These are phyloP conservation scores for Apiospora arundinis DNA, from an alignment of 2,329 filamentous ascomycete species.

Conservation along the genomic window DNA sequence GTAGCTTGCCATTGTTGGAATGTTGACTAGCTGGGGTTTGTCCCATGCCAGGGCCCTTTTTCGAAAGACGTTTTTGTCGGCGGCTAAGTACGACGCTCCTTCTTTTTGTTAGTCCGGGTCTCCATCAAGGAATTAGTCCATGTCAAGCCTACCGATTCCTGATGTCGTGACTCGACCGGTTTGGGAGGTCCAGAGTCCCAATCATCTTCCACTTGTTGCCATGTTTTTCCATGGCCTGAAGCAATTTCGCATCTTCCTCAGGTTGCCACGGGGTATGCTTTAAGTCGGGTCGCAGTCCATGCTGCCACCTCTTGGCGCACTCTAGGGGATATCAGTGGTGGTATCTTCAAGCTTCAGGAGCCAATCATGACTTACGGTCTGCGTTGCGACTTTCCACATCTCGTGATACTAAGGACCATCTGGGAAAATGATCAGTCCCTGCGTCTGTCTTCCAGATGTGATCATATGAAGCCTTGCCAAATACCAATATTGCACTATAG, in stretches of 20 bases:
- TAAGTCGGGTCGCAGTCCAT: conserved; percentile 5
- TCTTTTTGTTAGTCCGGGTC: background rate
- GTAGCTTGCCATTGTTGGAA: background rate
- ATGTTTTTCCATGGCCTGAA: conserved; percentile 7
- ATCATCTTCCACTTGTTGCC: conserved; percentile 20
- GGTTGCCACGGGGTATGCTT: conserved; percentile 16
- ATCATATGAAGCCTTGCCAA: background rate
- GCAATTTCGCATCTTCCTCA: conserved; percentile 8
- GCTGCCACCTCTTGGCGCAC: conserved; percentile 17
- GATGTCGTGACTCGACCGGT: conserved; percentile 15
- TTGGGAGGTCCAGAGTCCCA: background rate
- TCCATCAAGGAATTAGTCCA: no score
- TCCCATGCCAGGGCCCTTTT: background rate
- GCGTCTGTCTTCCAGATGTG: background rate
- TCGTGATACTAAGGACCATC: conserved; percentile 1
- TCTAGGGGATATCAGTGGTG: background rate
- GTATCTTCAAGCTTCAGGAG: no score
- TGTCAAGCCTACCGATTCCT: background rate
- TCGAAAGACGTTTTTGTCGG: background rate
- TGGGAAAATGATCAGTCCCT: background rate
- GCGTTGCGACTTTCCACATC: conserved; percentile 17
- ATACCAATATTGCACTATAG: no score
- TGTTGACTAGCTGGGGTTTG: background rate
- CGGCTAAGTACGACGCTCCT: conserved; percentile 8
- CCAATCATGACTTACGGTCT: background rate